Evolutionary conservation across 495 filamentous ascomycete species (phyloP), one percentile per base, ranked within the genome.

Genomic region (Aspergillus saccharolyticus): DNA sequence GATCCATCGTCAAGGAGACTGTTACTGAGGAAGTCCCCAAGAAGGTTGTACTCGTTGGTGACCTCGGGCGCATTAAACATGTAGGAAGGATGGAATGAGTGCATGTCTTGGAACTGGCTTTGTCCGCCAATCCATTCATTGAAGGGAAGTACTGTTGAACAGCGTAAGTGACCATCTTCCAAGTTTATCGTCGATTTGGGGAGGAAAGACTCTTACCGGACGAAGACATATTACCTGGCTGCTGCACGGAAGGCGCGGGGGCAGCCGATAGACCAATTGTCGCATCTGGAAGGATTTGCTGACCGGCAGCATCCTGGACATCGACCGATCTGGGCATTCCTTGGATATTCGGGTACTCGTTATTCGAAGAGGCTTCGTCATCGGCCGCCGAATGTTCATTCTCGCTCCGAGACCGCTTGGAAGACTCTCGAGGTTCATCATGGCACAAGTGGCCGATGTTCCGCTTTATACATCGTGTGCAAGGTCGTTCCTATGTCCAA

Each of bases 381-480:
- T 83, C 83, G 54, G 76, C 80, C 17, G 77, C 71, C 43, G 81
- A 82, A 55, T 82, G 77, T 28, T 82, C 87, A 53, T 80, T 77
- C 63, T 88, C 87, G 64, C 78, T 81, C 71, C 91, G 93, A 58
- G 86, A 81, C 62, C 84, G 89, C 69, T 96, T 96, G 43, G 74
- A 64, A 56, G 82, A 73, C 70, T 93, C 89, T 73, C 95, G 86
- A 56, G 91, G 91, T 74, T 97, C 94, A 71, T 99, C 94, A 76
- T 97, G 94, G 76, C 94, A 99, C 55, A 99, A 79, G 80, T 97
- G 94, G 63, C 93, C 94, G 71, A 99, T 99, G 79, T 96, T 96
- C 66, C 94, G 88, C 74, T 97, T 97, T 78, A 99, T 89, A 80
- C 94, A 99, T 77, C 94, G 85, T 55, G 89, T 90, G 81, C 94